Percentiles rank a stretch among this genome's conserved stretches.
phyloP scores from a whole-genome alignment of 2,329 filamentous ascomycete species.

The Alternaria sp. region DNA sequence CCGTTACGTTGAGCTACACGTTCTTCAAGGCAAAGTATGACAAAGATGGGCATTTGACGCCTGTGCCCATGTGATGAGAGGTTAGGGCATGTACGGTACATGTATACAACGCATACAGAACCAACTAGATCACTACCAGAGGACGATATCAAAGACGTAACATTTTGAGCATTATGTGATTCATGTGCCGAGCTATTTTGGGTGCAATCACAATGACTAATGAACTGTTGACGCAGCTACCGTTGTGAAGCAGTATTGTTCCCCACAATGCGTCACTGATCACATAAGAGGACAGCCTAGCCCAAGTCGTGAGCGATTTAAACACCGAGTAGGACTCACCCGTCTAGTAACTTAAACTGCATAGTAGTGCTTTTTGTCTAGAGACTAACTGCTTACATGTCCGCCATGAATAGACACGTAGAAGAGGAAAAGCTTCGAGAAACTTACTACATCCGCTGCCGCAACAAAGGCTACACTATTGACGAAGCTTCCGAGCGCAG shows the following conservation, averaged over 20 bases:
- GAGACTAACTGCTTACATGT: not conserved
- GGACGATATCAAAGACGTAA: not conserved
- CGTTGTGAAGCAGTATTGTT: not conserved
- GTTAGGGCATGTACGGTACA: conserved; percentile 17
- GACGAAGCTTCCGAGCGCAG: not conserved
- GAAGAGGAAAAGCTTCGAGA: not conserved
- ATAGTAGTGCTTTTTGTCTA: not conserved
- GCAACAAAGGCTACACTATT: not conserved
- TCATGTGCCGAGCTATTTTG: not conserved
- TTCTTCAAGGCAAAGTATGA: conserved; percentile 96
- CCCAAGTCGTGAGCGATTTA: not conserved
- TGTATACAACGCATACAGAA: not conserved
- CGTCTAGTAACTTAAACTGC: no score
- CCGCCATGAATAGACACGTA: not conserved
- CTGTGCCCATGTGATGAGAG: conserved; percentile 56
- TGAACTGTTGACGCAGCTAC: no score
- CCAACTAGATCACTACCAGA: not conserved
- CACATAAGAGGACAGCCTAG: not conserved
- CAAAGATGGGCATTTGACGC: conserved; percentile 75
- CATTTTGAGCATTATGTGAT: not conserved
- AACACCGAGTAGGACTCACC: not conserved
- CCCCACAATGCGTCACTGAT: not conserved
- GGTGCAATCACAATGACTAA: not conserved
- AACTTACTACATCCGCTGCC: not conserved
- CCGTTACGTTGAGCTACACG: conserved; percentile 94